phyloP scores from a whole-genome alignment of 1,284 basidiomycete genomes.

The Sporisorium graminicola region DNA sequence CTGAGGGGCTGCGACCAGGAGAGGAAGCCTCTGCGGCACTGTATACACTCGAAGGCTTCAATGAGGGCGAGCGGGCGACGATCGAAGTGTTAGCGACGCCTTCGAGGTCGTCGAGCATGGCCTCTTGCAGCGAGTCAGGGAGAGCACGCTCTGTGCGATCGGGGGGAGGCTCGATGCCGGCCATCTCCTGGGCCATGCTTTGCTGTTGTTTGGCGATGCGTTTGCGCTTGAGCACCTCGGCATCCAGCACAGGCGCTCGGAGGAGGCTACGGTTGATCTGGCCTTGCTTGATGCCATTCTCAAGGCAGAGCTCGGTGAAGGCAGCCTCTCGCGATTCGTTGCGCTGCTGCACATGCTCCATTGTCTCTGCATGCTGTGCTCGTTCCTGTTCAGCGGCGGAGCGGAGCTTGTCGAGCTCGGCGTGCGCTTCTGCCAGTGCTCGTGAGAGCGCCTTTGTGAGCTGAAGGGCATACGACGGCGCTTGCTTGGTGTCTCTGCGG shows the following conservation, averaged over 20 bases:
- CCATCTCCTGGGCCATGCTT: constrained; percentile 29
- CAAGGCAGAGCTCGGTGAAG: constrained; percentile 44
- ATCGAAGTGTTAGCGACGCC: constrained; percentile 28
- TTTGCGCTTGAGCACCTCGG: constrained; percentile 45
- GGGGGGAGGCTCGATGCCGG: constrained; percentile 18
- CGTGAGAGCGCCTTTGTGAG: constrained; percentile 40
- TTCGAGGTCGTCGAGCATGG: constrained; percentile 63
- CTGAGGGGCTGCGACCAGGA: constrained; percentile 28
- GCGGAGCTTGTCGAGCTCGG: constrained; percentile 29
- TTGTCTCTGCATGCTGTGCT: constrained; percentile 22
- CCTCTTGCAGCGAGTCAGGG: constrained; percentile 60
- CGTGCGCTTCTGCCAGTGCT: constrained; percentile 34
- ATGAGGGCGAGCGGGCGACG: constrained; percentile 25
- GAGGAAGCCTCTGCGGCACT: constrained; percentile 3
- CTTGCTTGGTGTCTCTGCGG: constrained; percentile 1
- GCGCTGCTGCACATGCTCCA: constrained; percentile 43
- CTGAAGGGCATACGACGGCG: constrained; percentile 28
- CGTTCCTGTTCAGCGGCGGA: constrained; percentile 13
- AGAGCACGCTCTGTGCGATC: constrained; percentile 37
- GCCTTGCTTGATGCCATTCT: constrained; percentile 56
- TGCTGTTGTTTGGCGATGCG: constrained; percentile 44
- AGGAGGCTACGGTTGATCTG: constrained; percentile 52
- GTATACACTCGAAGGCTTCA: constrained; percentile 33
- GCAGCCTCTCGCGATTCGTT: constrained; percentile 49
- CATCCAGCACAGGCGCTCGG: constrained; percentile 49